Evolutionary conservation across 2,329 filamentous ascomycete species (phyloP).

Genomic region (Talaromyces sp.): DNA sequence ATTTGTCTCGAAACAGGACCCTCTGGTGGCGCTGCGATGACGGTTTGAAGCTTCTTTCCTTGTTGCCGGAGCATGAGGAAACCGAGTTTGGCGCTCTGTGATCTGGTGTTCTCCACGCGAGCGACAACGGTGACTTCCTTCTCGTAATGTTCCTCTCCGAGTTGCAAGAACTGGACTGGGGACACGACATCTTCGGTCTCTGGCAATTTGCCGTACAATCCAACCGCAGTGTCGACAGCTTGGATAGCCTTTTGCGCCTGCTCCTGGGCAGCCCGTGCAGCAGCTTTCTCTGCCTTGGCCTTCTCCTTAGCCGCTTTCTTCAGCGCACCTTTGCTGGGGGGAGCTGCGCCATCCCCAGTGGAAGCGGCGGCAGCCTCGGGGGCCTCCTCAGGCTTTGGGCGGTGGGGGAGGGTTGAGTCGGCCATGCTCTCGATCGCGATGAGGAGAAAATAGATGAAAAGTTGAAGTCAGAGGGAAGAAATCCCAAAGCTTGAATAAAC

Average conservation of each 20-base stretch:
- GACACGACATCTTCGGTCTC: conserved; percentile 56
- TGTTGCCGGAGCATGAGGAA: conserved; percentile 82
- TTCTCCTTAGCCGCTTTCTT: conserved; percentile 90
- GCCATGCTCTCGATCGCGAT: conserved; percentile 22
- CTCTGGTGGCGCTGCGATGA: conserved; percentile 58
- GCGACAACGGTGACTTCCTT: conserved; percentile 72
- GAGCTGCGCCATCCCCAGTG: conserved; percentile 39
- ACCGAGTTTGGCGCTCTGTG: conserved; percentile 85
- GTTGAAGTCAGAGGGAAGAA: background rate
- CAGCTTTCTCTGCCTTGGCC: conserved; percentile 78
- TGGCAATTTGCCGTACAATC: conserved; percentile 72
- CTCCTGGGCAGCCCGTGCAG: conserved; percentile 66
- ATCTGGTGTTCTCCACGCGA: conserved; percentile 80
- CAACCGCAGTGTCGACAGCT: conserved; percentile 57
- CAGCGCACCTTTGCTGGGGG: conserved; percentile 69
- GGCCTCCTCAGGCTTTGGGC: conserved; percentile 35
- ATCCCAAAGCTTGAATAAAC: background rate
- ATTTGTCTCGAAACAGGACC: conserved; percentile 70
- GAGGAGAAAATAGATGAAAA: background rate
- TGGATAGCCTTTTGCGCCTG: conserved; percentile 63
- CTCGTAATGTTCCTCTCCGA: conserved; percentile 59
- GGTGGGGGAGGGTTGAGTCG: conserved; percentile 36
- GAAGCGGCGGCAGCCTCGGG: conserved; percentile 21
- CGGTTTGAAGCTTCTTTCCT: conserved; percentile 76
- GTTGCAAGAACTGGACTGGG: conserved; percentile 54